Conservation (phyloP, 192 early-diverging fungal species). For the Haplosporangium gracile region DNA sequence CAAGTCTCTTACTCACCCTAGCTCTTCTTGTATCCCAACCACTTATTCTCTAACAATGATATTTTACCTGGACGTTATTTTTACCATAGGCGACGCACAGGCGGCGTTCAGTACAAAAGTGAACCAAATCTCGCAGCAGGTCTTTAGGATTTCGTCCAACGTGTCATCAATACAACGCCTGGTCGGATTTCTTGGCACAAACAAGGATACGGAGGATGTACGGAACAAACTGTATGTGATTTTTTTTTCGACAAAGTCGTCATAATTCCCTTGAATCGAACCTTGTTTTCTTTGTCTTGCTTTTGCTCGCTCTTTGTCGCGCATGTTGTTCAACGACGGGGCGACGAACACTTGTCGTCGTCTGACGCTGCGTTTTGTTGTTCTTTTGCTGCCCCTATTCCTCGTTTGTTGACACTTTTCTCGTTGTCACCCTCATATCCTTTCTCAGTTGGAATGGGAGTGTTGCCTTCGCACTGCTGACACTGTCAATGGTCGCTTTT, state of each 20-base stretch:
- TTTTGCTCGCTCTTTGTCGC: not conserved
- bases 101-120: constrained; percentile 18
- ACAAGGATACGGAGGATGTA: constrained; percentile 81
- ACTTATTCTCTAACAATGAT: not conserved
- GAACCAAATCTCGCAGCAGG: constrained; percentile 83
- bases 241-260: not conserved
- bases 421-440: not conserved
- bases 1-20: not conserved
- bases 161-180: constrained; percentile 87
- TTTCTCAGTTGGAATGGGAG: not conserved
- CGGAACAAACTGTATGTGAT: constrained; percentile 78
- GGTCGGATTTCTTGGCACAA: constrained; percentile 80
- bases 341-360: not conserved
- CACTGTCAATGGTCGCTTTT: not conserved
- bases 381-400: not conserved
- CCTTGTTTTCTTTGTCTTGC: not conserved
- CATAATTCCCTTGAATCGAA: not conserved
- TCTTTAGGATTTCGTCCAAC: constrained; percentile 89
- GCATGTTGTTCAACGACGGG: no score
- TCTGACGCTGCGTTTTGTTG: constrained; percentile 1
- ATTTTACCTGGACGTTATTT: not conserved
- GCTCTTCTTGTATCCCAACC: not conserved
- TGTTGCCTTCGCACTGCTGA: not conserved
- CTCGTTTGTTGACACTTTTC: not conserved
- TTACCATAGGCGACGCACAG: not conserved